These are phyloP conservation scores for Lenwebbia sp. DNA, from an alignment of 345 rosid species.

Conservation along the genomic window DNA sequence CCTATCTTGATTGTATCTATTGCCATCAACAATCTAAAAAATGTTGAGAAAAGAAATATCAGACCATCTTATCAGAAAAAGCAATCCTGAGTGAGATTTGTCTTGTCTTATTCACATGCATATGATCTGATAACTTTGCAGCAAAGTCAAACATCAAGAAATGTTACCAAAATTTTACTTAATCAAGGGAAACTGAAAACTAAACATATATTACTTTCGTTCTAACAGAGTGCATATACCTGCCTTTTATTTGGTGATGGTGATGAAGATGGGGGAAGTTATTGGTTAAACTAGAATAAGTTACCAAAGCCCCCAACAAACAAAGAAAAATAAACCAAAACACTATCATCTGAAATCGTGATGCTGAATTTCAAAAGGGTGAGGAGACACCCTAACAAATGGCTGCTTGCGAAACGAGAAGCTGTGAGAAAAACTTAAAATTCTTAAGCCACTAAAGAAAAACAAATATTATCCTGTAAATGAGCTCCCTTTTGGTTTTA, in stretches of 20 bases:
- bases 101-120: neutral
- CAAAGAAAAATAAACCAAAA: neutral
- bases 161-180: neutral
- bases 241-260: neutral
- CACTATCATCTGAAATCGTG: neutral
- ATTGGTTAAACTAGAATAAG: neutral
- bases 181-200: neutral
- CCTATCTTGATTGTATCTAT: slow-evolving; percentile 58
- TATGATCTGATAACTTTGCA: neutral
- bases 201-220: neutral
- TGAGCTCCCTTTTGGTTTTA: neutral
- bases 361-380: neutral
- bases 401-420: neutral
- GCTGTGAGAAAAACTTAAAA: neutral
- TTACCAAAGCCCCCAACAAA: neutral
- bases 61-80: neutral
- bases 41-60: neutral
- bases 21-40: slow-evolving; percentile 55
- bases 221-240: neutral
- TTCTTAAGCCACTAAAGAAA: neutral
- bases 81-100: neutral
- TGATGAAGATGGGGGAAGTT: neutral
- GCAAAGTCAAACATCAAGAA: neutral
- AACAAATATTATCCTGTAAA: neutral
- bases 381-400: neutral